Evolutionary conservation across 108 stramenopile genomes (phyloP).

Genomic region (Cyclotella kingstonii): DNA sequence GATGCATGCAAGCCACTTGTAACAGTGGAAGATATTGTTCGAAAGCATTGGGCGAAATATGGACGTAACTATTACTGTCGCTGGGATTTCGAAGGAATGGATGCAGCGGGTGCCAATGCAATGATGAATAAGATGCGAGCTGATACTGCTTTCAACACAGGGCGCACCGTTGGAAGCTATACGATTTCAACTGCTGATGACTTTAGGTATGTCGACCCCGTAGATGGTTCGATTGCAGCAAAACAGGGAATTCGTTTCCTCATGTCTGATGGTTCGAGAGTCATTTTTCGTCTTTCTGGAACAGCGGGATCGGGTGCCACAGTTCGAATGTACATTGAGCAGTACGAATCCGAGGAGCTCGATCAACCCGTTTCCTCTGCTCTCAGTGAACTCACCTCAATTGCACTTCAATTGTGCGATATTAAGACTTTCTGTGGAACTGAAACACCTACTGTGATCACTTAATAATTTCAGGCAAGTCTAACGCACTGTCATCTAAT

Average conservation of each 20-base stretch:
- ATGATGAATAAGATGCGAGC: constrained; percentile 96
- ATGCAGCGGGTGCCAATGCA: constrained; percentile 72
- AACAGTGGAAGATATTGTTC: constrained; percentile 94
- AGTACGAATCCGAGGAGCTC: constrained; percentile 91
- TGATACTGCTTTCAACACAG: constrained; percentile 63
- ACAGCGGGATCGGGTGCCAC: constrained; percentile 99
- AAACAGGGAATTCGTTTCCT: constrained; percentile 95
- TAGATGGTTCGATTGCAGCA: constrained; percentile 90
- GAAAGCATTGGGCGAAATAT: constrained; percentile 92
- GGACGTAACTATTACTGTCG: constrained; percentile 99
- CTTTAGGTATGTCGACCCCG: constrained; percentile 96
- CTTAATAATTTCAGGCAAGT: no score
- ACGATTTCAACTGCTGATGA: constrained; percentile 91
- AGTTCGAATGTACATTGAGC: constrained; percentile 99
- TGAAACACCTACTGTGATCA: constrained; percentile 97
- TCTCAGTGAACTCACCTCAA: constrained; percentile 78
- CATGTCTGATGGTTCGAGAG: constrained; percentile 93
- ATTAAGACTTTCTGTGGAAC: constrained; percentile 92
- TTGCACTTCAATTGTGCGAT: constrained; percentile 88
- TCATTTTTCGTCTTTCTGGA: constrained; percentile 98
- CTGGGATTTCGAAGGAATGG: constrained; percentile 98
- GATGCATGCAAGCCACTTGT: constrained; percentile 83
- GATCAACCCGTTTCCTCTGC: constrained; percentile 73
- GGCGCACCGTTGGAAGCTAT: constrained; percentile 73
- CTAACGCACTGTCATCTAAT: no score